phyloP scores from a whole-genome alignment of 2,329 filamentous ascomycete species.

The Neonectria faginata region DNA sequence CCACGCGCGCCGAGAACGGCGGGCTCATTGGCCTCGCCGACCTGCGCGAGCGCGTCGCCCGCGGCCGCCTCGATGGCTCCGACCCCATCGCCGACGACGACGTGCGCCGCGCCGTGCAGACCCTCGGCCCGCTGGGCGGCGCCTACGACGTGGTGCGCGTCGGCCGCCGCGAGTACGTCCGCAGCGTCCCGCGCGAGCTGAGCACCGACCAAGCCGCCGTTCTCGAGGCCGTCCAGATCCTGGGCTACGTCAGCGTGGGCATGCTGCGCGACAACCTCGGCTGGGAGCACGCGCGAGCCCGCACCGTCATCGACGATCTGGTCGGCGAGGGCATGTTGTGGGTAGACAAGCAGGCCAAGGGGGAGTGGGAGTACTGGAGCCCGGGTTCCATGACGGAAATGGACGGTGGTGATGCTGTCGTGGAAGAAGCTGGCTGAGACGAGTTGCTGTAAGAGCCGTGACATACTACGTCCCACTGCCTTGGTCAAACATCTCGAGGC shows the following conservation, averaged over 20 bases:
- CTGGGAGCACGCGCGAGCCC: slow-evolving; percentile 87
- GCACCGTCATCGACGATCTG: slow-evolving; percentile 91
- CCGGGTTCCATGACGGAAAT: slow-evolving; percentile 76
- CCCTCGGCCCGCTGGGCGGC: slow-evolving; percentile 86
- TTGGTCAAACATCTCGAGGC: neutral
- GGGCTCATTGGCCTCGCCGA: slow-evolving; percentile 89
- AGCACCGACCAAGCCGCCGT: slow-evolving; percentile 95
- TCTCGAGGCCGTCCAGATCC: slow-evolving; percentile 87
- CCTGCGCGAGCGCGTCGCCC: slow-evolving; percentile 79
- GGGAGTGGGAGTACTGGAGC: slow-evolving; percentile 94
- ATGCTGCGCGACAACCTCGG: slow-evolving; percentile 89
- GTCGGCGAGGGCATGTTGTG: slow-evolving; percentile 91
- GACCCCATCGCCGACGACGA: slow-evolving; percentile 92
- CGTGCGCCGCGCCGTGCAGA: slow-evolving; percentile 87
- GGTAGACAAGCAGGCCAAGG: slow-evolving; percentile 84
- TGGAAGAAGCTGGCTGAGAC: slow-evolving; percentile 35
- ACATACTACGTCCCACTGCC: neutral
- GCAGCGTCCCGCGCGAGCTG: slow-evolving; percentile 93
- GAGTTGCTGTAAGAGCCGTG: neutral
- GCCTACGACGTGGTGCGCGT: slow-evolving; percentile 88
- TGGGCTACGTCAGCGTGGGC: slow-evolving; percentile 89
- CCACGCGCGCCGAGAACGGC: slow-evolving; percentile 89
- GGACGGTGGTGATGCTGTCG: slow-evolving; percentile 33
- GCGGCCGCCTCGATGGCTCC: slow-evolving; percentile 79
- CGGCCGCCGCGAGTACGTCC: slow-evolving; percentile 86